A percentile compares a stretch with the other conserved stretches of the same genome.
phyloP scores from a whole-genome alignment of 2,329 filamentous ascomycete species.

The Magnaporthales sp. region DNA sequence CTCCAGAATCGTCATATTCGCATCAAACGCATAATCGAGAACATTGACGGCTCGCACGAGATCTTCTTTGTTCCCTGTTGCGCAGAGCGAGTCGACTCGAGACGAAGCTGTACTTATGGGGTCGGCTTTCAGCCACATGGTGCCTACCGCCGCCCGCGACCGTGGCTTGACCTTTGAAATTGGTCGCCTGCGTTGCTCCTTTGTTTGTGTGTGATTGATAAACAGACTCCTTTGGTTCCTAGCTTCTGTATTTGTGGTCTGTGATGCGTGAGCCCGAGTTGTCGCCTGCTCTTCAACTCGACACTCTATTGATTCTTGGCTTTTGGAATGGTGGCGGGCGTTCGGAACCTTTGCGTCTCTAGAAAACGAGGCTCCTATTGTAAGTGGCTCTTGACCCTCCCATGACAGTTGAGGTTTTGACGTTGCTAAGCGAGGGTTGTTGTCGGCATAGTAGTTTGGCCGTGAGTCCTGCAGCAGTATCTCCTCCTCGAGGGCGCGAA shows the following conservation, averaged over 20 bases:
- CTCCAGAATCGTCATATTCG: background rate
- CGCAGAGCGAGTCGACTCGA: background rate
- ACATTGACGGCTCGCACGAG: background rate
- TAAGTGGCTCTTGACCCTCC: background rate
- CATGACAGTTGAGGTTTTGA: background rate
- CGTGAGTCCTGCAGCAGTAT: constrained; percentile 6
- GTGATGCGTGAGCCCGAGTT: background rate
- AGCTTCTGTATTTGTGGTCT: background rate
- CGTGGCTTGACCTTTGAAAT: background rate
- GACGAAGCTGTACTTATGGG: background rate
- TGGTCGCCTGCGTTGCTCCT: background rate
- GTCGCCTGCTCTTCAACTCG: background rate
- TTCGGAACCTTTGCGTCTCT: background rate
- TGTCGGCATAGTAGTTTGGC: background rate
- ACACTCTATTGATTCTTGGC: background rate
- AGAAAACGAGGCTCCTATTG: background rate
- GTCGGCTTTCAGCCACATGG: background rate
- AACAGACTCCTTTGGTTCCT: background rate
- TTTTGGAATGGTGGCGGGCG: background rate
- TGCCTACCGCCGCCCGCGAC: background rate
- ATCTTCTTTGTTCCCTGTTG: background rate
- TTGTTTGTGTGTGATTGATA: background rate
- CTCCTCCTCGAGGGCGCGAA: constrained; percentile 16
- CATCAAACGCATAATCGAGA: background rate
- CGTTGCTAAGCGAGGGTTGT: background rate